Percentiles rank a stretch among this genome's conserved stretches.
Evolutionary conservation across 1,139 yeast species (phyloP).

Genomic region (Taiozyma sp.): DNA sequence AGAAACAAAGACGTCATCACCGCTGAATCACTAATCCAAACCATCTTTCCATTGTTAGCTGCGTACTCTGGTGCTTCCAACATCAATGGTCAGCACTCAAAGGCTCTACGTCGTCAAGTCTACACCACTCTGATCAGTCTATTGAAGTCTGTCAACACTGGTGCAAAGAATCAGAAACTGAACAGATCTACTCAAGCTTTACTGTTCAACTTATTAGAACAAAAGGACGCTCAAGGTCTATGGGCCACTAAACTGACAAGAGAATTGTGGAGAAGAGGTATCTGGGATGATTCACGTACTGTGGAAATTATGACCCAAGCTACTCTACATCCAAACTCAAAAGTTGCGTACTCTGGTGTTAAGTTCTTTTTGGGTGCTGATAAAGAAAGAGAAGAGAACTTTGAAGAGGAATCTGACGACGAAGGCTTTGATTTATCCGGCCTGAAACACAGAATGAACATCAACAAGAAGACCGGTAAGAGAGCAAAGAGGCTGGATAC

Average conservation of each 20-base stretch:
- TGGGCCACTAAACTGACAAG: conserved; percentile 97
- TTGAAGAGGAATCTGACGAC: conserved; percentile 67
- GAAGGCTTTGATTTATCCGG: conserved; percentile 64
- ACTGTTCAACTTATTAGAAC: conserved; percentile 76
- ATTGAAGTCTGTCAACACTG: conserved; percentile 76
- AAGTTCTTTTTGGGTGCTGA: conserved; percentile 92
- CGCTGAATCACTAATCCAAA: conserved; percentile 76
- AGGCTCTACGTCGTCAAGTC: conserved; percentile 75
- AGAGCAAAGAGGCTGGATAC: conserved; percentile 72
- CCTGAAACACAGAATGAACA: conserved; percentile 71
- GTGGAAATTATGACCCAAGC: conserved; percentile 98
- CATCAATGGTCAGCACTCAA: conserved; percentile 67
- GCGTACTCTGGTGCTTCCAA: conserved; percentile 47
- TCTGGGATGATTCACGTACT: conserved; percentile 96
- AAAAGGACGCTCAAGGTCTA: conserved; percentile 73
- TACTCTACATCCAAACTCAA: conserved; percentile 78
- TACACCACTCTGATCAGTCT: conserved; percentile 73
- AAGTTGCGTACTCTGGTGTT: conserved; percentile 88
- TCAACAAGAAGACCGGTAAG: conserved; percentile 78
- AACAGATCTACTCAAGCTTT: conserved; percentile 89
- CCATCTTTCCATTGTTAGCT: conserved; percentile 78
- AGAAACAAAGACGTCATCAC: conserved; percentile 80
- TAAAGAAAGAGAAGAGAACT: conserved; percentile 85
- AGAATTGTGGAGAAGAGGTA: conserved; percentile 94
- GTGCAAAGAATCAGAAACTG: conserved; percentile 79